Evolutionary conservation across 768 basidiomycete genomes (phyloP), one percentile per base, ranked within the genome.

Genomic region (Mycena crocata): DNA sequence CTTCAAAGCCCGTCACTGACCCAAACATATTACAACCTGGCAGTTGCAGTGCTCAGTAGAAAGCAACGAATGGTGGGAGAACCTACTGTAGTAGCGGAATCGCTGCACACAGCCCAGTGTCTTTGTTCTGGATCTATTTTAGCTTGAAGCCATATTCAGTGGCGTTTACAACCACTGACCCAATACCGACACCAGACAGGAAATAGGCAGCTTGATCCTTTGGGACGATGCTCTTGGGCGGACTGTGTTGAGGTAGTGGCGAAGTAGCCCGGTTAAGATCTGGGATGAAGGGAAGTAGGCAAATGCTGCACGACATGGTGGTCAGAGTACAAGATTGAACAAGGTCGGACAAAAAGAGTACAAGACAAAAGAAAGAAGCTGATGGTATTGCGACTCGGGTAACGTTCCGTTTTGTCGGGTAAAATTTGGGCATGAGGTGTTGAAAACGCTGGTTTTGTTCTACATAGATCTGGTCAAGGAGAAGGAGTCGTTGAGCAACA

Each of bases 251-350:
- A 17, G 61, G 59, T 10, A 64, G 59, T 14, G 69, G 68, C 7
- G 71, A 69, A 5, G 46, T 44, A 3, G 68, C 44, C 9, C 61
- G 64, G 14, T 2, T 28, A 15, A 52, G 58, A 26, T 61, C 60
- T 10, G 74, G 74, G 15, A 71, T 66, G 66, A 76, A 75, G 7
- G 76, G 74, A 13, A 76, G 69, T n/a, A 68, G 73, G 62, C 75
- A 77, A 31, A 77, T 56, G 57, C 64, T 51, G 59, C 75, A 77
- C 30, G 72, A 73, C 74, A 75, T 73, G 64, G 61, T 55, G 52
- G 48, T 26, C 4, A 24, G 32, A 24, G 28, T 28, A 40, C 17
- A 40, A 40, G 24, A 40, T 8, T 13, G 24, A 55, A 26, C 26
- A 55, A 19, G 37, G 6, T 6, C 45, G 10, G 37, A 9, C 37